Base-by-base conservation (phyloP, 129 eudicot genomes). In the Mikania micrantha region DNA sequence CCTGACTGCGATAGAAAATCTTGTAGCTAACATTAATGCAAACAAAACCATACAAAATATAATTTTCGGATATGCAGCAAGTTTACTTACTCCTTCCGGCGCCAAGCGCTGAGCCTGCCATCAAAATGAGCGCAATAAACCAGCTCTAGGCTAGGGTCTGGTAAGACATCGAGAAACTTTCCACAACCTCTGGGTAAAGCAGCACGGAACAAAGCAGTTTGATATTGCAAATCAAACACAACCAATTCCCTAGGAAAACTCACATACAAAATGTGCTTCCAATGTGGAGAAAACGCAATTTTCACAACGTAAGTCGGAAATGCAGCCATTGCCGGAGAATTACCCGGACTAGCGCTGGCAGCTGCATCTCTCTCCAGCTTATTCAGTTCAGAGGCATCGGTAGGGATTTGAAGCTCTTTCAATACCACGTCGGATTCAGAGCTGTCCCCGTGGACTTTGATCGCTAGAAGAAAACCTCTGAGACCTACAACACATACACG, bases 231-330 rank as follows among this genome's bases (percentile, higher is more conserved):
- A 76, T 94, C 99, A 72, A 77, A 94, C 75, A 94, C 95, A 40
- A 94, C 84, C 83, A 94, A 39, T 68, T 94, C 99, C 77, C 97
- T 87, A 19, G 99, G 99, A 67, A 90, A 94, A 16, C 79, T 79
- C 66, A 83, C 90, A 66, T 84, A 87, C 66, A 87, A 32, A 50
- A 94, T 77, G 52, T 89, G 88, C 87, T 78, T 86, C 97, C 95
- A 94, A 59, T 81, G 97, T 0, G 88, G 83, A 9, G 99, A 90
- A 69, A 85, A 94, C 42, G 97, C 87, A n/a, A 88, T 62, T 65
- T 78, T 90, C 77, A 60, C 93, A 8, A 66, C 38, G 60, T 94
- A 85, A 17, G 67, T 83, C 35, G 93, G 97, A 53, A 75, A 94
- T 4, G 57, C 47, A 19, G 84, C 95, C 73, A 78, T 76, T 3